Evolutionary conservation across 495 filamentous ascomycete species (phyloP).

Genomic region (Letharia lupina): DNA sequence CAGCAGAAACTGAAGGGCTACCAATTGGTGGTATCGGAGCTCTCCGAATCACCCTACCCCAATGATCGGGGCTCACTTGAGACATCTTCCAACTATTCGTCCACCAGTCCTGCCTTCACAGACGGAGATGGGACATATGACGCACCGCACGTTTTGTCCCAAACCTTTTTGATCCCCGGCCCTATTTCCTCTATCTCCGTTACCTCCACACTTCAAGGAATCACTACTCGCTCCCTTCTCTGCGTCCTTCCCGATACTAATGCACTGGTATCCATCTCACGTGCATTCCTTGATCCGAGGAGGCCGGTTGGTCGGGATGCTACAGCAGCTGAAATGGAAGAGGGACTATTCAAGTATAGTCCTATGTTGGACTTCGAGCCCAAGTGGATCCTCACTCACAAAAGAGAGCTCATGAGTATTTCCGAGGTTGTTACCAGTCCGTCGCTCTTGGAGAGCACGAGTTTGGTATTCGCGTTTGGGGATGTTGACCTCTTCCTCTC

Average conservation of each 20-base stretch:
- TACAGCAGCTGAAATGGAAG: constrained; percentile 65
- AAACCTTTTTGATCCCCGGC: constrained; percentile 69
- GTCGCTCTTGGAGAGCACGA: constrained; percentile 84
- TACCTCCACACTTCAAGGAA: constrained; percentile 86
- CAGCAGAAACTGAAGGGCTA: constrained; percentile 49
- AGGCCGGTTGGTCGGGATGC: constrained; percentile 81
- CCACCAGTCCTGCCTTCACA: constrained; percentile 46
- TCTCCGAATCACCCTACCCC: constrained; percentile 74
- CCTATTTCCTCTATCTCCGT: constrained; percentile 71
- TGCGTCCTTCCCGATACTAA: constrained; percentile 62
- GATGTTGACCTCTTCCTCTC: constrained; percentile 76
- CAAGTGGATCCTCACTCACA: constrained; percentile 71
- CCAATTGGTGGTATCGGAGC: constrained; percentile 76
- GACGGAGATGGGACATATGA: constrained; percentile 33
- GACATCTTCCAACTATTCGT: constrained; percentile 59
- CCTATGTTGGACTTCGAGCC: constrained; percentile 80
- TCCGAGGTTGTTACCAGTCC: constrained; percentile 62
- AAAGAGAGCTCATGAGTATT: constrained; percentile 71
- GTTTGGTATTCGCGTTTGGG: constrained; percentile 82
- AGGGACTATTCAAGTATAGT: constrained; percentile 69
- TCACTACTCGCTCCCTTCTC: constrained; percentile 75
- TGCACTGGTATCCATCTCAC: constrained; percentile 71
- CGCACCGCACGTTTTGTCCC: constrained; percentile 63
- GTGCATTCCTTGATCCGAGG: constrained; percentile 71
- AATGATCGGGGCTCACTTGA: constrained; percentile 82